Percentiles rank a stretch among this genome's conserved stretches.
phyloP scores from a whole-genome alignment of 1,284 basidiomycete genomes.

The Leccinum huronense region DNA sequence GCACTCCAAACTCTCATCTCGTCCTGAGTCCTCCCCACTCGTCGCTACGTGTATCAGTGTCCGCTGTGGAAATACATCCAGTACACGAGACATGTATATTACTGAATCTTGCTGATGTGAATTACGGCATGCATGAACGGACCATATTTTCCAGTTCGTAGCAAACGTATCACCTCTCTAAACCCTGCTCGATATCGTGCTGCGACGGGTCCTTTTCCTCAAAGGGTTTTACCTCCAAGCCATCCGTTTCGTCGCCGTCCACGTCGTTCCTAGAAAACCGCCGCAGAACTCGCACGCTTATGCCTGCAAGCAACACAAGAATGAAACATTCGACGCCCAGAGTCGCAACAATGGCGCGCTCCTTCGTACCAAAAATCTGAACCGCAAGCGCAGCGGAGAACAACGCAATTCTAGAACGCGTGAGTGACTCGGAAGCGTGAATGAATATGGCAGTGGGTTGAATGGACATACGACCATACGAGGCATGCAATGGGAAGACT shows the following conservation, averaged over 20 bases:
- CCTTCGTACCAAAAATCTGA: conserved; percentile 4
- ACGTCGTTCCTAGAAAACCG: conserved; percentile 4
- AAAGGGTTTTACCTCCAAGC: not conserved
- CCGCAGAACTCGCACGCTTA: conserved; percentile 7
- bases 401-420: conserved; percentile 13
- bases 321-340: conserved; percentile 17
- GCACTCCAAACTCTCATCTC: not conserved
- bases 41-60: not conserved
- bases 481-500: conserved; percentile 21
- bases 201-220: not conserved
- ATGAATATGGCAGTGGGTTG: not conserved
- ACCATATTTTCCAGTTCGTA: not conserved
- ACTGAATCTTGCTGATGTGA: not conserved
- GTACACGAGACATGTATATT: not conserved
- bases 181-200: not conserved
- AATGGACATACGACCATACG: conserved; percentile 22
- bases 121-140: not conserved
- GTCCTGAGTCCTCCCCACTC: not conserved
- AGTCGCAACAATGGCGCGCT: not conserved
- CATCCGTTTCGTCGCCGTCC: not conserved
- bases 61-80: not conserved
- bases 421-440: not conserved
- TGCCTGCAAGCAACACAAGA: conserved; percentile 3
- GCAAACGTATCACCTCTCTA: not conserved
- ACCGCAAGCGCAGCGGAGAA: conserved; percentile 14